phyloP scores from a whole-genome alignment of 2,329 filamentous ascomycete species.

The Leptosphaerulina australis region DNA sequence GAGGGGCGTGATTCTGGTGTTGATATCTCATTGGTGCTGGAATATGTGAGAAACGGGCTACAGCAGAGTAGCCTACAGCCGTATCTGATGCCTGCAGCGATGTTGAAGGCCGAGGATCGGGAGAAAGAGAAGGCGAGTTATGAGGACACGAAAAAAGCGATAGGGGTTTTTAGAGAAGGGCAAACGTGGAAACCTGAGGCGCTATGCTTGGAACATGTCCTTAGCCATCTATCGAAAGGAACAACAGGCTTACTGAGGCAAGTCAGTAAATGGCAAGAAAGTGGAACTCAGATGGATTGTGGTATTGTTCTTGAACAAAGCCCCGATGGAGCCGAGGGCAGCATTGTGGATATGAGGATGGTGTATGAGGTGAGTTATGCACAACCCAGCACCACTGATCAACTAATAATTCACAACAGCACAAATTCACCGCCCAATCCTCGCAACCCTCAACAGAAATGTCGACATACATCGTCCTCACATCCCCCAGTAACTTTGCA shows the following conservation, averaged over 20 bases:
- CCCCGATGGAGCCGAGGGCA: constrained; percentile 25
- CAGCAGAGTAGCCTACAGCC: constrained; percentile 67
- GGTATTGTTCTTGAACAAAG: constrained; percentile 57
- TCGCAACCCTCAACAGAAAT: constrained; percentile 13
- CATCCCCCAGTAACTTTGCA: constrained; percentile 12
- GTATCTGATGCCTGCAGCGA: constrained; percentile 59
- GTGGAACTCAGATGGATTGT: constrained; percentile 69
- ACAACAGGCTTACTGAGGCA: constrained; percentile 44
- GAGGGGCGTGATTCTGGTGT: constrained; percentile 78
- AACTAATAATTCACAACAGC: constrained; percentile 16
- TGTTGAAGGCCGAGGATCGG: constrained; percentile 20
- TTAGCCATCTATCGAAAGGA: constrained; percentile 42
- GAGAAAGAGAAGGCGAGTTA: constrained; percentile 25
- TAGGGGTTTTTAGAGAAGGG: constrained; percentile 51
- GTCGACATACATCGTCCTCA: constrained; percentile 38
- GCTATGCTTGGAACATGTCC: constrained; percentile 50
- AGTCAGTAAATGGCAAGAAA: constrained; percentile 53
- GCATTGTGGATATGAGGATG: constrained; percentile 64
- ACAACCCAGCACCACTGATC: background rate
- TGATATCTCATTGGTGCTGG: constrained; percentile 73
- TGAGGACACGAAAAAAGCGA: constrained; percentile 43
- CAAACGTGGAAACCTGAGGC: constrained; percentile 48
- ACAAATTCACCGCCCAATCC: background rate
- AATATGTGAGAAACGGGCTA: constrained; percentile 77
- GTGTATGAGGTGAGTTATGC: constrained; percentile 52